Evolutionary conservation across 2,329 filamentous ascomycete genomes (phyloP).

Genomic region (Botrytis byssoidea): DNA sequence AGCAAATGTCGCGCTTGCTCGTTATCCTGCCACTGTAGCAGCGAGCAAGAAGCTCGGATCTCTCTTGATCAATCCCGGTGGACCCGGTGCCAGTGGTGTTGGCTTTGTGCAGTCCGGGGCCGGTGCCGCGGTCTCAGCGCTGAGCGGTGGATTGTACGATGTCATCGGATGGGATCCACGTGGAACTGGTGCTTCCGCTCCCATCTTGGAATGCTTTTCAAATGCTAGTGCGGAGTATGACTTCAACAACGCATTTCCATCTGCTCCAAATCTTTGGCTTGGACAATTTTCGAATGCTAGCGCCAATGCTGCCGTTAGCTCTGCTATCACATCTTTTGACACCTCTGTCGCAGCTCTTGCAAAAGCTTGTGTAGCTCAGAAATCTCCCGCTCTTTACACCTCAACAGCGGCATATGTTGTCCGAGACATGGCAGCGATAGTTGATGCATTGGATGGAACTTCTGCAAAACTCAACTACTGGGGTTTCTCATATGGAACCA

Average conservation of each 20-base stretch:
- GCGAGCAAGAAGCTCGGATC: neutral
- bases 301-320: slow-evolving; percentile 1
- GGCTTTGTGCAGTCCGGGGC: slow-evolving; percentile 26
- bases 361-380: slow-evolving; percentile 24
- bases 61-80: slow-evolving; percentile 21
- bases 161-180: slow-evolving; percentile 28
- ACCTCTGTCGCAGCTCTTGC: slow-evolving; percentile 19
- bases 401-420: slow-evolving; percentile 27
- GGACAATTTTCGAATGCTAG: slow-evolving; percentile 23
- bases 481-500: slow-evolving; percentile 50
- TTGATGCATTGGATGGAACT: slow-evolving; percentile 14
- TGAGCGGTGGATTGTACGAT: slow-evolving; percentile 27
- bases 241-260: slow-evolving; percentile 22
- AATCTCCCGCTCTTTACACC: slow-evolving; percentile 25
- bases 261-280: slow-evolving; percentile 25
- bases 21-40: neutral
- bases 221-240: slow-evolving; percentile 24
- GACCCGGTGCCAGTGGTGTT: slow-evolving; percentile 28
- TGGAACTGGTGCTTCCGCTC: slow-evolving; percentile 22
- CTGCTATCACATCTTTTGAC: slow-evolving; percentile 22
- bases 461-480: slow-evolving; percentile 45
- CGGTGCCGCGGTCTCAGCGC: slow-evolving; percentile 7
- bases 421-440: slow-evolving; percentile 28
- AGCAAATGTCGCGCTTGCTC: slow-evolving; percentile 1
- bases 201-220: slow-evolving; percentile 25